phyloP scores from a whole-genome alignment of 768 basidiomycete species.

The Leccinellum rugosiceps region DNA sequence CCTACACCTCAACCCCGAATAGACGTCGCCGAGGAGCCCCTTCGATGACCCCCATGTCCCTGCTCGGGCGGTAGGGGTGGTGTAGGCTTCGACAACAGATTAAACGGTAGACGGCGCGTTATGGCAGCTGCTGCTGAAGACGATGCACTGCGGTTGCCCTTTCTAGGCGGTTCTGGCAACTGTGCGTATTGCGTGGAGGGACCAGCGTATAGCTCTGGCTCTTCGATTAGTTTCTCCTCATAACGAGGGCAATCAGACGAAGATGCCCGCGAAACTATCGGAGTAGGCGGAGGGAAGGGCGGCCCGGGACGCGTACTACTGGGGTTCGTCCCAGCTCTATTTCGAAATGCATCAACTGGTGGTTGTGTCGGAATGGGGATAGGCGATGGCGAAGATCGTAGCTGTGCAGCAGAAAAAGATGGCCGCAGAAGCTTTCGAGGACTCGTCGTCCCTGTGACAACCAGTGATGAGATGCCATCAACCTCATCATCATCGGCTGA shows the following conservation, averaged over 20 bases:
- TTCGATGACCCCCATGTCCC: slow-evolving; percentile 34
- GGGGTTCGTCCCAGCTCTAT: slow-evolving; percentile 68
- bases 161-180: slow-evolving; percentile 64
- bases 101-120: slow-evolving; percentile 63
- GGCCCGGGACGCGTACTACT: slow-evolving; percentile 42
- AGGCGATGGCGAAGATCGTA: slow-evolving; percentile 50
- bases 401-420: slow-evolving; percentile 75
- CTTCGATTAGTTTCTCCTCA: slow-evolving; percentile 39
- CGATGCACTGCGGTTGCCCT: slow-evolving; percentile 37
- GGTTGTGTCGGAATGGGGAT: slow-evolving; percentile 31
- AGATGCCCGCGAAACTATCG: slow-evolving; percentile 48
- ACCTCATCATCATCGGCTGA: slow-evolving; percentile 57
- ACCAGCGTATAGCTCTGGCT: slow-evolving; percentile 53
- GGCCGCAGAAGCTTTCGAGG: slow-evolving; percentile 62
- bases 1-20: slow-evolving; percentile 29
- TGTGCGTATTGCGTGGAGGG: slow-evolving; percentile 68
- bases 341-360: slow-evolving; percentile 45
- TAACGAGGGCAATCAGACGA: slow-evolving; percentile 50
- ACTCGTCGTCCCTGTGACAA: slow-evolving; percentile 51
- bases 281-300: slow-evolving; percentile 37
- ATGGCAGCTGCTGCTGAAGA: slow-evolving; percentile 47
- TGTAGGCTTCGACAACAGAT: slow-evolving; percentile 57
- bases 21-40: slow-evolving; percentile 42
- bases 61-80: slow-evolving; percentile 32
- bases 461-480: slow-evolving; percentile 43